A percentile compares a stretch with the other conserved stretches of the same genome.
These are phyloP conservation scores for Davidsoniella australis DNA, from an alignment of 2,329 filamentous ascomycete species.

Conservation along the genomic window DNA sequence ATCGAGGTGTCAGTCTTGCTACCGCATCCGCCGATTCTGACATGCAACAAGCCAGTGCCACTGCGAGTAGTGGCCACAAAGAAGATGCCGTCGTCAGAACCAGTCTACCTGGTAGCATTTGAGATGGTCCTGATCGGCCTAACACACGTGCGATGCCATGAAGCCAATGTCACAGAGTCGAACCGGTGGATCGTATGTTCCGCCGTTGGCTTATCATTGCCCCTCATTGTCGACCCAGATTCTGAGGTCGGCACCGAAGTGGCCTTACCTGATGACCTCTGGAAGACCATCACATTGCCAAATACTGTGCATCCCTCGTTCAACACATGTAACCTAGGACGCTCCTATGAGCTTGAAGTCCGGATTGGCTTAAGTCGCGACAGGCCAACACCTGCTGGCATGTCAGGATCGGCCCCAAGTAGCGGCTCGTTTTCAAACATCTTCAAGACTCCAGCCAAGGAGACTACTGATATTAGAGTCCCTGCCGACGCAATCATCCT, in stretches of 20 bases:
- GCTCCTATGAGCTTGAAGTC: constrained; percentile 71
- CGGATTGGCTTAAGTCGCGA: constrained; percentile 64
- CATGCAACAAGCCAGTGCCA: constrained; percentile 73
- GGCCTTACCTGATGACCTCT: constrained; percentile 52
- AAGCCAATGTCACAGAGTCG: constrained; percentile 51
- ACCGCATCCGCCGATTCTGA: constrained; percentile 74
- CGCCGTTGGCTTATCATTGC: constrained; percentile 52
- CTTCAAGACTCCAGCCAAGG: constrained; percentile 8
- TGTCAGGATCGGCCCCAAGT: background rate
- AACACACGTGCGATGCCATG: constrained; percentile 65
- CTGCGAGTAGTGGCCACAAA: constrained; percentile 67
- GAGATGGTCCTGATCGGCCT: constrained; percentile 69
- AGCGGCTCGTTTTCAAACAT: constrained; percentile 1
- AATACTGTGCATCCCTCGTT: constrained; percentile 81
- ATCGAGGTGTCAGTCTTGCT: constrained; percentile 65
- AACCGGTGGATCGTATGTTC: constrained; percentile 62
- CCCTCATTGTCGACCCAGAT: constrained; percentile 40
- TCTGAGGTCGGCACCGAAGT: constrained; percentile 48
- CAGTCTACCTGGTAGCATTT: constrained; percentile 58
- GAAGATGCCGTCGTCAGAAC: constrained; percentile 48
- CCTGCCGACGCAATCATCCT: constrained; percentile 58
- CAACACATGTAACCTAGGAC: constrained; percentile 68
- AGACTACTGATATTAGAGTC: constrained; percentile 16
- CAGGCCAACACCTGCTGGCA: constrained; percentile 19
- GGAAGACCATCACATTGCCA: constrained; percentile 56